Percentiles rank a stretch among this genome's conserved stretches.
Conservation (phyloP, 257 asterid genomes). For the Linaria vulgaris region DNA sequence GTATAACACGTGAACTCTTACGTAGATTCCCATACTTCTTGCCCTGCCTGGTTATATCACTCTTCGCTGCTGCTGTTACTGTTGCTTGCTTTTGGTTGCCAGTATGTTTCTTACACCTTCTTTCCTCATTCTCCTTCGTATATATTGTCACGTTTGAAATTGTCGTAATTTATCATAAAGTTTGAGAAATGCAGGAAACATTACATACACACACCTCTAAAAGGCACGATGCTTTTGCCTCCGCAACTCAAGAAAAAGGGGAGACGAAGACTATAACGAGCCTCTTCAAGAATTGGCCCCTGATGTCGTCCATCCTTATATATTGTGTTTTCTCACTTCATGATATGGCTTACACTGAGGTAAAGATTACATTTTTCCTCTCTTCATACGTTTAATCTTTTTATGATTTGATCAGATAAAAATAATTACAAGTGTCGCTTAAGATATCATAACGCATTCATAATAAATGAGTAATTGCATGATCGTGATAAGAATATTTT, state of each 20-base stretch:
- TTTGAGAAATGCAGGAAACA: slow-evolving; percentile 24
- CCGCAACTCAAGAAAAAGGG: slow-evolving; percentile 27
- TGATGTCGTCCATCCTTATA: slow-evolving; percentile 67
- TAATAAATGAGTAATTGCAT: too few species aligned
- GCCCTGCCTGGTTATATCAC: slow-evolving; percentile 67
- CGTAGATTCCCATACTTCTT: slow-evolving; percentile 77
- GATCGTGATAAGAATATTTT: not conserved
- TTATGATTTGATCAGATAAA: not conserved
- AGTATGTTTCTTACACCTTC: slow-evolving; percentile 35
- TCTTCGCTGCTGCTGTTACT: slow-evolving; percentile 46
- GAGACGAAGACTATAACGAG: slow-evolving; percentile 36
- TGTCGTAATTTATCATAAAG: not conserved
- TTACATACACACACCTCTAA: slow-evolving; percentile 9
- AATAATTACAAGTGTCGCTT: too few species aligned
- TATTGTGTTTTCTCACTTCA: slow-evolving; percentile 75
- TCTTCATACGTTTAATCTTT: not conserved
- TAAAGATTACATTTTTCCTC: slow-evolving; percentile 8
- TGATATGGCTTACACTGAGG: slow-evolving; percentile 86
- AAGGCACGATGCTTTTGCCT: slow-evolving; percentile 18
- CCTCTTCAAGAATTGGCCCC: slow-evolving; percentile 76
- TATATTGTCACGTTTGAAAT: not conserved
- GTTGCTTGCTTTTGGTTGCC: slow-evolving; percentile 68
- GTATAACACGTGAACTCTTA: slow-evolving; percentile 11
- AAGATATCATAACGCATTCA: too few species aligned
- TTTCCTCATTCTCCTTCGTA: slow-evolving; percentile 5